These are phyloP conservation scores for Hypomyces perniciosus DNA, from an alignment of 2,329 filamentous ascomycete species.

Conservation along the genomic window DNA sequence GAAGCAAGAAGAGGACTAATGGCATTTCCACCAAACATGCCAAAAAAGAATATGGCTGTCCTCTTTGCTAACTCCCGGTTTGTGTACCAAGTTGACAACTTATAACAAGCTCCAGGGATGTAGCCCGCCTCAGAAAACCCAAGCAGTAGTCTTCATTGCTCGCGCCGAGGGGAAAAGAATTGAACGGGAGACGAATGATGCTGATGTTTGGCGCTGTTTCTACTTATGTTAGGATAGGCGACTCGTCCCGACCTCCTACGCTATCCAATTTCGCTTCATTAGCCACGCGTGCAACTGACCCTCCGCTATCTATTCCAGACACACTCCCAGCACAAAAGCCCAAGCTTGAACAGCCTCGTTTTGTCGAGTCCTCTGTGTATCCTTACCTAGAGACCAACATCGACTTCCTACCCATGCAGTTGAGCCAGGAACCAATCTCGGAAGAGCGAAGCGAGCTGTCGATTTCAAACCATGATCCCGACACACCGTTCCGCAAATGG, in stretches of 20 bases:
- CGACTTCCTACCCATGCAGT: constrained; percentile 53
- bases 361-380: constrained; percentile 54
- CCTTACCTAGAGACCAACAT: constrained; percentile 62
- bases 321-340: constrained; percentile 41
- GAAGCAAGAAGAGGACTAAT: constrained; percentile 35
- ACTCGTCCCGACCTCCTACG: constrained; percentile 30
- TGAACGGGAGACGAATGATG: too few relatives aligned
- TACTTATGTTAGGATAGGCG: constrained; percentile 35
- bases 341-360: constrained; percentile 39
- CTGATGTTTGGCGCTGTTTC: too few relatives aligned
- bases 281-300: constrained; percentile 44
- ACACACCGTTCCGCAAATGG: constrained; percentile 59
- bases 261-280: constrained; percentile 41
- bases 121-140: constrained; percentile 50
- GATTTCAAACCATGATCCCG: constrained; percentile 40
- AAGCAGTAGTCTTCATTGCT: constrained; percentile 37
- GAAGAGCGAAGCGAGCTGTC: constrained; percentile 25
- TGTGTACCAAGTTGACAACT: constrained; percentile 51
- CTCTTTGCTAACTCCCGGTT: constrained; percentile 45
- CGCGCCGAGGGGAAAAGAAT: too few relatives aligned
- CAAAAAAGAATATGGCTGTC: constrained; percentile 50
- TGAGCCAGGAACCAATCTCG: constrained; percentile 50
- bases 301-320: constrained; percentile 40
- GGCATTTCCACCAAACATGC: constrained; percentile 44
- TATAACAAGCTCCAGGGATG: constrained; percentile 46